Evolutionary conservation across 495 filamentous ascomycete species (phyloP).

Genomic region (Daldinia grandis): DNA sequence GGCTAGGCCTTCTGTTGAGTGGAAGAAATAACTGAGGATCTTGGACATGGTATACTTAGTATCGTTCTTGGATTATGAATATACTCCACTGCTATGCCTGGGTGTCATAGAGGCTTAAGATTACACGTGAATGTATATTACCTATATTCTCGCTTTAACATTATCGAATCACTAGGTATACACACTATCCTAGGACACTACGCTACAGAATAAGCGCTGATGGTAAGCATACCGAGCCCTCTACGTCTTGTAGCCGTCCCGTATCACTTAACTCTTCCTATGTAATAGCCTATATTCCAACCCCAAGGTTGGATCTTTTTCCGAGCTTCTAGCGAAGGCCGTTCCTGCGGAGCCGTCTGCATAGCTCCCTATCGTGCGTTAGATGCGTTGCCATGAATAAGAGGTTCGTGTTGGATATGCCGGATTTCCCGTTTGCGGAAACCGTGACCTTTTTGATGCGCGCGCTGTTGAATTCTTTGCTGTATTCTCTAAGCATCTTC

Average conservation of each 20-base stretch:
- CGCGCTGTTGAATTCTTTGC: background rate
- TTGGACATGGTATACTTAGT: background rate
- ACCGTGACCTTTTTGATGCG: conserved; percentile 9
- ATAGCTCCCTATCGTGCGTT: background rate
- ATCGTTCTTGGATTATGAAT: background rate
- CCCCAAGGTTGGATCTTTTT: background rate
- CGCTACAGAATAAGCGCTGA: background rate
- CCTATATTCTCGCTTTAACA: background rate
- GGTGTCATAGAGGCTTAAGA: too few species aligned
- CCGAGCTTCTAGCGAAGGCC: background rate
- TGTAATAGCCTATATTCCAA: background rate
- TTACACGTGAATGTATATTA: background rate
- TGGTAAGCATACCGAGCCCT: background rate
- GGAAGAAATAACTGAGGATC: background rate
- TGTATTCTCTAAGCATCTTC: conserved; percentile 17
- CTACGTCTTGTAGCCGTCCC: background rate
- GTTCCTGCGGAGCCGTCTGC: background rate
- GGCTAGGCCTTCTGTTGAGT: background rate
- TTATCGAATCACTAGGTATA: background rate
- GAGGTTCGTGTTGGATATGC: background rate
- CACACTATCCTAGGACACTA: background rate
- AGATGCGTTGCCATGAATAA: conserved; percentile 19
- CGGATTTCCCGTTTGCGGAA: background rate
- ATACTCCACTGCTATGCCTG: background rate
- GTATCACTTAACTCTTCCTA: background rate